Base-by-base conservation (phyloP, 2,329 filamentous ascomycete species). In the Rhynchosporium agropyri region DNA sequence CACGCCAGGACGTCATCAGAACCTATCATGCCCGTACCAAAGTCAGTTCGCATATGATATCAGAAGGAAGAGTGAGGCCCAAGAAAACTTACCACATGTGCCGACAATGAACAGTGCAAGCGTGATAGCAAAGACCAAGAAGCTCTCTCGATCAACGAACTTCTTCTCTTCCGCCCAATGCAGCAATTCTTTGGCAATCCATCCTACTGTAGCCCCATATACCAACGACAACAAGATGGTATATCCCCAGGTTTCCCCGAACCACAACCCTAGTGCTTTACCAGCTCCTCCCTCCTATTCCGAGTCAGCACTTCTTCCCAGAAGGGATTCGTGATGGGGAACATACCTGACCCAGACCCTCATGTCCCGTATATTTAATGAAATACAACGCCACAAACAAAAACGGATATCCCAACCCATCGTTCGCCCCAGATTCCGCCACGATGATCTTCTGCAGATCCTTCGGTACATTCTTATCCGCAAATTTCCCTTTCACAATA, bases 401-500 rank as follows among this genome's bases (percentile, higher is more conserved):
- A 70, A 96, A 97, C 0, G 92, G 92, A 70, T 97, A 97, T 0
- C 92, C 42, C 94, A 81, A 0, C 1, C 93, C 92, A 76, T 97
- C 92, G 71, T 97, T 97, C 1, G 91, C 90, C 1, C 92, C 93
- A 0, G 90, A 92, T 77, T 97, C 92, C 2, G 73, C 89, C 55
- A 90, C 83, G 71, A 92, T 90, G 69, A 92, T 91, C 67, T 89
- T 87, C 78, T 96, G 92, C 55, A 97, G 79, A 33, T 88, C 84
- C 62, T 87, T 88, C 0, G 93, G 92, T 20, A 97, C 88, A 73
- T 97, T 95, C 71, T 92, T 89, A 72, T 97, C 92, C 0, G 93
- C 93, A 73, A 96, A 97, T 70, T 91, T 93, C 38, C 92, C 92
- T 78, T 97, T 97, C 51, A 97, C 91, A 62, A 97, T 96, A 2